A percentile compares a stretch with the other conserved stretches of the same genome.
Conservation (phyloP, 345 rosid species). For the Gossypium longicalyx region DNA sequence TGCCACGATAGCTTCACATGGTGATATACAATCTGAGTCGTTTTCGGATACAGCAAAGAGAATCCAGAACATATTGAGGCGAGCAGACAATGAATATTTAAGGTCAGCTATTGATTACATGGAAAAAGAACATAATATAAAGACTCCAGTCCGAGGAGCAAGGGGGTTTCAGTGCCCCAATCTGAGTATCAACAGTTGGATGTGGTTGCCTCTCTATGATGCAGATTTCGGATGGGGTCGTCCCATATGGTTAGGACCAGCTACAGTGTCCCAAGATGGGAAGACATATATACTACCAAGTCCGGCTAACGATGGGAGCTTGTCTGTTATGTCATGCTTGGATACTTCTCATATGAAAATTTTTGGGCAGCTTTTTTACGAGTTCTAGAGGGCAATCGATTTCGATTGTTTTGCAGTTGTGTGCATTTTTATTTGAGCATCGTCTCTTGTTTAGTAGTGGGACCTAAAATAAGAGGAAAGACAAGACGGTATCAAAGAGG, state of each 20-base stretch:
- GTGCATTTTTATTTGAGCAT: not conserved
- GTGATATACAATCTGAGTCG: slow-evolving; percentile 27
- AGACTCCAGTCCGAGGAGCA: slow-evolving; percentile 22
- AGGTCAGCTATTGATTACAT: slow-evolving; percentile 39
- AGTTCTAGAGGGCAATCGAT: not conserved
- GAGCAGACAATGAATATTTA: slow-evolving; percentile 33
- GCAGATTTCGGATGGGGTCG: slow-evolving; percentile 11
- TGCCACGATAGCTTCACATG: slow-evolving; percentile 8
- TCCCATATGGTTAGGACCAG: not conserved
- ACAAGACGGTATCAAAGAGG: not conserved
- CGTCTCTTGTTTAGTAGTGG: not conserved
- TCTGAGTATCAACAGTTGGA: not conserved
- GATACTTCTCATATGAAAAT: slow-evolving; percentile 6
- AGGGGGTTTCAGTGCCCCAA: slow-evolving; percentile 4
- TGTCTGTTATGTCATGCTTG: not conserved
- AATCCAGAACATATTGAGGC: slow-evolving; percentile 17
- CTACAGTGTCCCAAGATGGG: not conserved
- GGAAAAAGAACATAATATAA: slow-evolving; percentile 18
- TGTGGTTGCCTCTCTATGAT: not conserved
- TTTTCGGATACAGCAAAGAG: slow-evolving; percentile 24
- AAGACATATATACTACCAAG: not conserved
- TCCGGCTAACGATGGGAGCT: not conserved
- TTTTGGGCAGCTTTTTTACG: slow-evolving; percentile 9
- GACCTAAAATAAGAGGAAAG: not conserved
- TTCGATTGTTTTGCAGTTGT: not conserved